These are phyloP conservation scores for Penicillium nordicum DNA, from an alignment of 2,329 filamentous ascomycete genomes.

Conservation along the genomic window DNA sequence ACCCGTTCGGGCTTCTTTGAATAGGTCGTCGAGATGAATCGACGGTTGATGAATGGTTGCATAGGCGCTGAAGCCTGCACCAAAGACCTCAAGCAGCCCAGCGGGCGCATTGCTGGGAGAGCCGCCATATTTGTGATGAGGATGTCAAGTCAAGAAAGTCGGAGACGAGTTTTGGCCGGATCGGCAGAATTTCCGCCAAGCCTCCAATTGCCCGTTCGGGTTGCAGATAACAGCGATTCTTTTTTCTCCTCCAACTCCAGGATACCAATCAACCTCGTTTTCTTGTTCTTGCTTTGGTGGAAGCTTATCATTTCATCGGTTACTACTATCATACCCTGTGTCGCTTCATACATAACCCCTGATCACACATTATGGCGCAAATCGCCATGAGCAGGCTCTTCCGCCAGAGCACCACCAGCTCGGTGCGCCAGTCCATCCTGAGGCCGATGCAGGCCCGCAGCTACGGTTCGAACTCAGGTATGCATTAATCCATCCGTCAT, in stretches of 20 bases:
- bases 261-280: constrained; percentile 10
- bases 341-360: not conserved
- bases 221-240: constrained; percentile 17
- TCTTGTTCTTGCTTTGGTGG: not conserved
- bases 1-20: constrained; percentile 41
- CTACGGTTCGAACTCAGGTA: constrained; percentile 33
- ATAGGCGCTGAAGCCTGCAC: constrained; percentile 54
- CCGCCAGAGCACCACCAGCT: constrained; percentile 31
- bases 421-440: constrained; percentile 32
- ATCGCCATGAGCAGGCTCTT: constrained; percentile 38
- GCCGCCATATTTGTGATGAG: constrained; percentile 57
- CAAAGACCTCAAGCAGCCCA: constrained; percentile 66
- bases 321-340: not conserved
- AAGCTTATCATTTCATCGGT: not conserved
- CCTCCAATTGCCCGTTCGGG: constrained; percentile 23
- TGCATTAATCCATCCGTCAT: not conserved
- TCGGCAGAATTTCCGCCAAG: constrained; percentile 41
- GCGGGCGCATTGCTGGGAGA: constrained; percentile 59
- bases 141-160: constrained; percentile 17
- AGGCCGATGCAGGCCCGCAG: constrained; percentile 32
- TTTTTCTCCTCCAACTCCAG: constrained; percentile 22
- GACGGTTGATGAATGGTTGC: constrained; percentile 45
- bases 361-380: constrained; percentile 37
- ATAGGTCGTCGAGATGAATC: constrained; percentile 53
- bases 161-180: constrained; percentile 30